Conservation (phyloP, 2,329 filamentous ascomycete genomes). For the Corniculantispora saksenae region DNA sequence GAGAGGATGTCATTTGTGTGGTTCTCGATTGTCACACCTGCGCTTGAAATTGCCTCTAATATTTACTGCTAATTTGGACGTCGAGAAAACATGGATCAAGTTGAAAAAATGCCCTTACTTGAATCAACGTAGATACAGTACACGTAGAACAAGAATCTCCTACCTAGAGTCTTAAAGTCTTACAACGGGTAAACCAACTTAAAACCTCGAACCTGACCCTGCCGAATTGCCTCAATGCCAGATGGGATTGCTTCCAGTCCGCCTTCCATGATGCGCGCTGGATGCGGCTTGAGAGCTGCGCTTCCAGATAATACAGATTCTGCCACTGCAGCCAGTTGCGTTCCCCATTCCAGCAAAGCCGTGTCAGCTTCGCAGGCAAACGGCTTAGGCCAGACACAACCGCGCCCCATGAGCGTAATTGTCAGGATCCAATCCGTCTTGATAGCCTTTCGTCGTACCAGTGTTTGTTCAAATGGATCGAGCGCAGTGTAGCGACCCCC, state of each 20-base stretch:
- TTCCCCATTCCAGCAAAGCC: not conserved
- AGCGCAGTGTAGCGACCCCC: constrained; percentile 41
- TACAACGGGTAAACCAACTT: constrained; percentile 42
- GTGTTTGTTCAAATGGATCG: constrained; percentile 32
- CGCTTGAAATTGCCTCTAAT: too few relatives aligned
- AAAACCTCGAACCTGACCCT: constrained; percentile 37
- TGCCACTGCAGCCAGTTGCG: not conserved
- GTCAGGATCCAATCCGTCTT: constrained; percentile 32
- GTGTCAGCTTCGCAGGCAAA: constrained; percentile 22
- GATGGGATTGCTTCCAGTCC: constrained; percentile 36
- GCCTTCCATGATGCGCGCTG: constrained; percentile 13
- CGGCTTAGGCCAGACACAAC: constrained; percentile 24
- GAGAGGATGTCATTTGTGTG: too few relatives aligned
- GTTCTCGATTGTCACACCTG: too few relatives aligned
- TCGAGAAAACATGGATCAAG: too few relatives aligned
- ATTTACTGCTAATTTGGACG: too few relatives aligned
- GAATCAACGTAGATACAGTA: too few relatives aligned
- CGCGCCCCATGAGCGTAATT: constrained; percentile 29
- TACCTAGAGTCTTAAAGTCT: not conserved
- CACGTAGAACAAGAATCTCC: too few relatives aligned
- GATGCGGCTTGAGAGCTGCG: constrained; percentile 20
- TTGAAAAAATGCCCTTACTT: too few relatives aligned
- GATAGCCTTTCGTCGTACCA: constrained; percentile 22
- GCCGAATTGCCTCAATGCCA: constrained; percentile 33
- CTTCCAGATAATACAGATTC: not conserved